Evolutionary conservation across 148 eudicot genomes (phyloP).

Genomic region (Chenopodium quinoa): DNA sequence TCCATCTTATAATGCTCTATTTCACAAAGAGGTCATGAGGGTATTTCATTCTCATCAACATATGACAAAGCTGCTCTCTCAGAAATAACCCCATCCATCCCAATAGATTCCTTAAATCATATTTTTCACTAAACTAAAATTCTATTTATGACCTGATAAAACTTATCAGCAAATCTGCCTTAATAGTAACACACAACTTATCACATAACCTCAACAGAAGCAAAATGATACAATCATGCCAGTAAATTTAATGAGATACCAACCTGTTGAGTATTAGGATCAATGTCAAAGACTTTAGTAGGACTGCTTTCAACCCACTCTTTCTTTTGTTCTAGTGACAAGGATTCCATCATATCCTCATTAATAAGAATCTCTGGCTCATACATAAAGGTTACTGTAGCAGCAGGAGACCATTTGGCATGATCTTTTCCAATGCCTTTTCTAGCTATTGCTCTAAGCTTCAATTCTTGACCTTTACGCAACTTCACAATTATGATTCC

Average conservation of each 20-base stretch:
- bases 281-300: slow-evolving; percentile 86
- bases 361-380: slow-evolving; percentile 89
- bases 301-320: slow-evolving; percentile 90
- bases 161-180: background rate
- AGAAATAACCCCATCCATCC: background rate
- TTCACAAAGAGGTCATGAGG: background rate
- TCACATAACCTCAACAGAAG: background rate
- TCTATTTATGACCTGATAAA: background rate
- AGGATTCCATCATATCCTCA: slow-evolving; percentile 79
- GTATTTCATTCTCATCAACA: background rate
- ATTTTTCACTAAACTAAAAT: background rate
- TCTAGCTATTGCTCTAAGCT: slow-evolving; percentile 92
- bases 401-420: slow-evolving; percentile 99
- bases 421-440: slow-evolving; percentile 98
- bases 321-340: slow-evolving; percentile 68
- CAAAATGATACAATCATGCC: background rate
- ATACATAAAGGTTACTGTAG: slow-evolving; percentile 96
- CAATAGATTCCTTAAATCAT: background rate
- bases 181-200: background rate
- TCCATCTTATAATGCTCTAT: background rate
- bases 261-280: slow-evolving; percentile 77
- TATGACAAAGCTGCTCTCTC: background rate
- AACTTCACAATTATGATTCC: slow-evolving; percentile 93
- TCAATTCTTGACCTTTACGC: slow-evolving; percentile 91
- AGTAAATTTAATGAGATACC: slow-evolving; percentile 3